Percentiles rank a stretch among this genome's conserved stretches.
phyloP scores from a whole-genome alignment of 352 stramenopile genomes.

The Phytophthora pistaciae region DNA sequence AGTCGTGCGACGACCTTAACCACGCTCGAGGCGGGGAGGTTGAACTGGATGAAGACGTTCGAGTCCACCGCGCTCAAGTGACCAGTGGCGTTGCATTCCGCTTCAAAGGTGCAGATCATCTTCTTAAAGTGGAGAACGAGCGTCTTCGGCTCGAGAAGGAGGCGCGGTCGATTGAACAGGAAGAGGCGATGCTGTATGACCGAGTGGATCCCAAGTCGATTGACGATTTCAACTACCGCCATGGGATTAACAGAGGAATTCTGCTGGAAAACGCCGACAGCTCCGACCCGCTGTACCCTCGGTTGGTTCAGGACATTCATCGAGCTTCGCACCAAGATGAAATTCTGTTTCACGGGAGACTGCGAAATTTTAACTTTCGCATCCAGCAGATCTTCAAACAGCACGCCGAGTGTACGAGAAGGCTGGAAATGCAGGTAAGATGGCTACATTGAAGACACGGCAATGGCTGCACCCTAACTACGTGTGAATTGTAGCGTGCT shows the following conservation, averaged over 20 bases:
- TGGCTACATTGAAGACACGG: background rate
- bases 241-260: slow-evolving; percentile 58
- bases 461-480: background rate
- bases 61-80: slow-evolving; percentile 54
- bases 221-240: slow-evolving; percentile 76
- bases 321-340: slow-evolving; percentile 68
- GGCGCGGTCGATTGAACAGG: slow-evolving; percentile 53
- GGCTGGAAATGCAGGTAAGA: slow-evolving; percentile 64
- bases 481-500: slow-evolving; percentile 37
- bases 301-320: slow-evolving; percentile 61
- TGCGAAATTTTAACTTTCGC: slow-evolving; percentile 76
- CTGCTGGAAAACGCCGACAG: slow-evolving; percentile 33
- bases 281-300: slow-evolving; percentile 57
- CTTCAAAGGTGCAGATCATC: slow-evolving; percentile 48
- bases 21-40: slow-evolving; percentile 55
- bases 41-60: slow-evolving; percentile 60
- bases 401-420: slow-evolving; percentile 43
- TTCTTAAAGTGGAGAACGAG: slow-evolving; percentile 64
- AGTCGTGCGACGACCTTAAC: slow-evolving; percentile 61
- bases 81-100: slow-evolving; percentile 48
- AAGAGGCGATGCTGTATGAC: slow-evolving; percentile 70
- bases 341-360: slow-evolving; percentile 70
- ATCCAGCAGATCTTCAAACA: slow-evolving; percentile 64
- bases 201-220: slow-evolving; percentile 67
- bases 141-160: slow-evolving; percentile 80